Conservation (phyloP, 768 basidiomycete genomes). For the Suillus occidentalis region DNA sequence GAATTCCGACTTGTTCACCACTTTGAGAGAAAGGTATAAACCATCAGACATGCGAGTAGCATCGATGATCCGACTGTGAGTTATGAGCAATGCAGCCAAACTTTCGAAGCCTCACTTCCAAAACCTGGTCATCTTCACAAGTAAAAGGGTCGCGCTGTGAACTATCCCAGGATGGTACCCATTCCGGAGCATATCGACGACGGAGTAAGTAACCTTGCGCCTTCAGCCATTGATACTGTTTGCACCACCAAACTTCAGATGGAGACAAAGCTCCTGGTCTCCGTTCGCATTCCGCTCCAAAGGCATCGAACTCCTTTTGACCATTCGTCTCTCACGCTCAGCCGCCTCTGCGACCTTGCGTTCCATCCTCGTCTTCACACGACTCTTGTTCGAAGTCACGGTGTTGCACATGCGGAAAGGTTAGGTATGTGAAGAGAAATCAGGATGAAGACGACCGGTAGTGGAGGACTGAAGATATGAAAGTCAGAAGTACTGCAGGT, state of each 20-base stretch:
- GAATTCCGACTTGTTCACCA: conserved; percentile 7
- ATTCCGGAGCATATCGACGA: conserved; percentile 31
- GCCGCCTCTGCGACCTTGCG: background rate
- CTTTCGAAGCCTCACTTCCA: background rate
- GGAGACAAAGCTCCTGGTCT: conserved; percentile 5
- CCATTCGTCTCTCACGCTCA: background rate
- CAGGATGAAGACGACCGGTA: too few species aligned
- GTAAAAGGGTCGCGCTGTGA: background rate
- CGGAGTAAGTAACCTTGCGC: conserved; percentile 33
- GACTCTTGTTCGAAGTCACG: background rate
- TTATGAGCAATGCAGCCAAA: background rate
- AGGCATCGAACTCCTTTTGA: background rate
- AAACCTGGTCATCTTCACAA: conserved; percentile 8
- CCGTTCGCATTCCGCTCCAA: background rate
- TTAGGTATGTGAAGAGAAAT: background rate
- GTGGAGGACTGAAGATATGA: too few species aligned
- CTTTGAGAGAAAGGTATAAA: conserved; percentile 30
- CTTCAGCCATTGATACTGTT: conserved; percentile 30
- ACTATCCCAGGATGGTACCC: conserved; percentile 35
- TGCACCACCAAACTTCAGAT: conserved; percentile 14
- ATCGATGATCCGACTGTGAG: conserved; percentile 19
- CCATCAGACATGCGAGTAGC: conserved; percentile 32
- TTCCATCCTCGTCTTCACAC: background rate
- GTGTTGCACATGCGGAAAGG: background rate
- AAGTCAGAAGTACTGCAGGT: too few species aligned